Evolutionary conservation across 805 yeast species (phyloP), one percentile per base, ranked within the genome.

Genomic region (Jamesozyma hellenica): DNA sequence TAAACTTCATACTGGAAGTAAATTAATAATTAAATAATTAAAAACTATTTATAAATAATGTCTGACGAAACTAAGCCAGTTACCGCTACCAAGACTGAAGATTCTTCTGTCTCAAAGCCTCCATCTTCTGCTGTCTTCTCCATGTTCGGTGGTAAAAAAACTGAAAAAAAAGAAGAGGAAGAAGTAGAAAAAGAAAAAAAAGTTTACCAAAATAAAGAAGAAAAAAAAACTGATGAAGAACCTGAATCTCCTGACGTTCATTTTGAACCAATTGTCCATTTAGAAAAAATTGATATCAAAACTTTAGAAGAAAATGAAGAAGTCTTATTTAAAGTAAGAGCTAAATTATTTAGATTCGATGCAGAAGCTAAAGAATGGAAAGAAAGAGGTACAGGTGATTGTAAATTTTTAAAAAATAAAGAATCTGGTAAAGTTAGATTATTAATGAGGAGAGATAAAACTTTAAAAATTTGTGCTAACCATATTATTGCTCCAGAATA

Each of bases 361-460:
- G 73, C 78, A 32, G 95, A 86, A 44, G 55, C 79, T 39, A 81
- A 80, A 58, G 97, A 92, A 68, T 92, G 98, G 98, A 92, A 92
- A 66, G 98, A 92, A 74, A 84, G 98, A 72, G 98, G 98, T 55
- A 86, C 96, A 28, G 98, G 98, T 58, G 98, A 92, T 60, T 95
- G 87, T 55, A 86, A 92, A 68, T 85, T 92, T 66, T 77, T 92
- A 62, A 73, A 90, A 70, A 96, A 90, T 71, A 87, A 86, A 65
- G 67, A 68, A 46, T 70, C 85, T 43, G 74, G 75, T 43, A 88
- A 86, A 69, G 85, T 84, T 48, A 82, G 98, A 71, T 66, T 92
- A 50, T 72, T 92, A 60, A 92, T 92, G 98, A 86, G 98, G 77
- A 86, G 98, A 72, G 98, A 92, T 71, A 90, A 90, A 74, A 92